Conservation (phyloP, 2,329 filamentous ascomycete species). For the Trichoderma sp. region DNA sequence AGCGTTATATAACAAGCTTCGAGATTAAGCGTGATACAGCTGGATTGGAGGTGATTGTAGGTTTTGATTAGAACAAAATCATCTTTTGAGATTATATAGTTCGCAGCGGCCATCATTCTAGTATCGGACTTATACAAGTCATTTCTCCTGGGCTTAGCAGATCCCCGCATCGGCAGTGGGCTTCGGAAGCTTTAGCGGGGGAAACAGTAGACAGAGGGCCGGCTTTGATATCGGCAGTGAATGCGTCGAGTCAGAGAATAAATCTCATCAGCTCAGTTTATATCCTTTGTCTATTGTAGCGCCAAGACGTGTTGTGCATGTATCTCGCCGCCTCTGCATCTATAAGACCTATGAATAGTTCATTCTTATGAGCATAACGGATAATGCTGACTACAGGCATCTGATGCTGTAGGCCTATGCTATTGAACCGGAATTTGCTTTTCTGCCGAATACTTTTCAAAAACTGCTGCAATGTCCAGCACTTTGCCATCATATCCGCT, state of each 20-base stretch:
- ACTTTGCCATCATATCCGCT: slow-evolving; percentile 6
- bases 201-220: neutral
- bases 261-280: neutral
- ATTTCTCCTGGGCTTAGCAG: too few relatives aligned
- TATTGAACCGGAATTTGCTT: neutral
- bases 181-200: neutral
- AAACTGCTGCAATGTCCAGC: slow-evolving; percentile 4
- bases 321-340: neutral
- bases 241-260: neutral
- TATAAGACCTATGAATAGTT: neutral
- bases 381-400: slow-evolving; percentile 30
- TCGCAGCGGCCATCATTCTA: neutral
- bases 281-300: neutral
- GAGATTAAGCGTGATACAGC: neutral
- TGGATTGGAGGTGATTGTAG: neutral
- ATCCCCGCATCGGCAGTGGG: slow-evolving; percentile 9
- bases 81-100: neutral
- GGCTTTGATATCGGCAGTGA: neutral
- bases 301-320: neutral
- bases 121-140: too few relatives aligned
- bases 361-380: slow-evolving; percentile 33
- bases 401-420: neutral
- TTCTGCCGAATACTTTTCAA: neutral
- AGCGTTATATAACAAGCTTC: neutral
- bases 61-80: neutral